Evolutionary conservation across 176 grass and related monocot genomes (phyloP).

Genomic region (Tillandsia fasciculata): DNA sequence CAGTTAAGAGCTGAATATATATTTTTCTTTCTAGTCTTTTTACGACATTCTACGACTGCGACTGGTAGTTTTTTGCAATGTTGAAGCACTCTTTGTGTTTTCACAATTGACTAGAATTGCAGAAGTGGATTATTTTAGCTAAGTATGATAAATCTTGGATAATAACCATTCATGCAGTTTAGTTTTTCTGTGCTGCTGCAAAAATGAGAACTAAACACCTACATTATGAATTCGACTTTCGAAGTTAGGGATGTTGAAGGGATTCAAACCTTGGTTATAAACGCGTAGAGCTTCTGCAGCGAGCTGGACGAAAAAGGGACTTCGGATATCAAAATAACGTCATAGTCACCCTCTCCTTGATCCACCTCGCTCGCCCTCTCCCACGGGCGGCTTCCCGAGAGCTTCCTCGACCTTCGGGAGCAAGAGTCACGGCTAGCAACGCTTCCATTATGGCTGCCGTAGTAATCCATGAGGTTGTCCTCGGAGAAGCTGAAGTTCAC

Average conservation of each 20-base stretch:
- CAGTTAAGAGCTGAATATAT: constrained; percentile 1
- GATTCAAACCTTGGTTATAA: constrained; percentile 74
- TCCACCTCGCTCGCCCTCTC: constrained; percentile 68
- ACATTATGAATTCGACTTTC: neutral
- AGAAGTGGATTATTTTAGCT: no score
- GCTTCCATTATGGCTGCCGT: constrained; percentile 71
- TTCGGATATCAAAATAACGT: constrained; percentile 79
- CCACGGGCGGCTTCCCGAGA: constrained; percentile 89
- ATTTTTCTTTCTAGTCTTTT: neutral
- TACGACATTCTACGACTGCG: no score
- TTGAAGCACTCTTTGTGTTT: no score
- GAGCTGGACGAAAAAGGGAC: constrained; percentile 41
- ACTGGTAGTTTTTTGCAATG: no score
- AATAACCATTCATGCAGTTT: no score
- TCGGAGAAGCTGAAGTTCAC: constrained; percentile 77
- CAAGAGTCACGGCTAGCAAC: constrained; percentile 46
- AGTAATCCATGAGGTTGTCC: constrained; percentile 81
- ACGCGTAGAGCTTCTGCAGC: constrained; percentile 72
- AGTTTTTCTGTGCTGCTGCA: neutral
- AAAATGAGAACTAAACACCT: neutral
- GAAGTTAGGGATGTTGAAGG: neutral
- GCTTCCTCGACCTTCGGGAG: constrained; percentile 64
- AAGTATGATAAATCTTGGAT: no score
- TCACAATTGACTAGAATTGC: no score
- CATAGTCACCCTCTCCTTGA: constrained; percentile 59